Base-by-base conservation (phyloP, 2,329 filamentous ascomycete species). In the Penicillium sp. region DNA sequence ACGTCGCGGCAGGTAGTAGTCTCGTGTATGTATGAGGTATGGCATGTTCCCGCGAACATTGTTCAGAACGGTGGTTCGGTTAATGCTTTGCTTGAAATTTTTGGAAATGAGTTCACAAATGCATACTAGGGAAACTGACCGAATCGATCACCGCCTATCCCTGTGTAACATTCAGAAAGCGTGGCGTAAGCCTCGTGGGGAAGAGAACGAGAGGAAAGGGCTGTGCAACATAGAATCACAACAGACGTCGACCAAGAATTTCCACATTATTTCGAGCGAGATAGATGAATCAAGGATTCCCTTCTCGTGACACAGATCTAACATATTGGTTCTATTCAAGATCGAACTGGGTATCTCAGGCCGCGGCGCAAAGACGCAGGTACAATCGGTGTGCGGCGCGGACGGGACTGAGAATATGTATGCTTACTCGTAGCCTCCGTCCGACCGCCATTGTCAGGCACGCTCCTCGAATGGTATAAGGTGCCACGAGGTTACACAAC, bases 351-450 rank as follows among this genome's bases (percentile, higher is more conserved):
- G 37, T 22, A 28, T 52, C 56, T n/a, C 52, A 57, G 49, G 26
- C n/a, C 42, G 58, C 51, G 45, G 35, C 52, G 54, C 51, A 10
- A 33, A 49, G 30, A 66, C 57, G 66, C 65, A 68, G 62, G 67
- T 69, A 69, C 62, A 28, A 38, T 43, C 57, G 53, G 43, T 45
- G n/a, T 46, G 53, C 48, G 37, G 60, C 48, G 37, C 48, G 56
- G 45, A 48, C 19, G 42, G 54, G 56, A 49, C 52, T 30, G 26
- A 19, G 16, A 16, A 30, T n/a, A 64, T 59, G 56, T 59, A 62
- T 57, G 40, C 45, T 38, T 22, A 52, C 54, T 56, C 46, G 63
- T 57, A 67, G 61, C 63, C 65, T 68, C 66, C 63, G 48, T 55
- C 52, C 46, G 48, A 57, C 60, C 37, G 53, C 55, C 22, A 51